A percentile compares a stretch with the other conserved stretches of the same genome.
These are phyloP conservation scores for Cryptococcus sp. DNA, from an alignment of 1,284 basidiomycete species.

Conservation along the genomic window DNA sequence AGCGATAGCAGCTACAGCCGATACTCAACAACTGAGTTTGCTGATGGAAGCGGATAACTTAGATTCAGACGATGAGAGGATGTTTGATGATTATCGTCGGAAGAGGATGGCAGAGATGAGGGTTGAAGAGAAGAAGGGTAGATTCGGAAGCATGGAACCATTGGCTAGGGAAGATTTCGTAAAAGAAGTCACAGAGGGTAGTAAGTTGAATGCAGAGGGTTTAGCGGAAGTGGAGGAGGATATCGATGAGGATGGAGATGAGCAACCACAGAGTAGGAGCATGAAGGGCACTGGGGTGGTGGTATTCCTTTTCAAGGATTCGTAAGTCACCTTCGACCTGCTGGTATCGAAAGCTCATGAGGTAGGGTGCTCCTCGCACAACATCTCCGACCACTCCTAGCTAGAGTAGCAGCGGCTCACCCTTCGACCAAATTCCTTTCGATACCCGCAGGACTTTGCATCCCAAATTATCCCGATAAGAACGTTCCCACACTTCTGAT, in stretches of 20 bases:
- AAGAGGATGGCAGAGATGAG: constrained; percentile 66
- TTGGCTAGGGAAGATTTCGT: constrained; percentile 93
- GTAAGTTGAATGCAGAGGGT: constrained; percentile 63
- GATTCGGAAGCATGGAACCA: constrained; percentile 82
- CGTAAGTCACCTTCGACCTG: constrained; percentile 41
- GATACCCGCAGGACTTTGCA: constrained; percentile 92
- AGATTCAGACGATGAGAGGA: constrained; percentile 72
- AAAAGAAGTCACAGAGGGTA: constrained; percentile 89
- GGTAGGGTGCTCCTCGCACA: constrained; percentile 72
- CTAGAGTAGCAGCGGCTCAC: constrained; percentile 70
- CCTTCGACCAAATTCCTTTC: constrained; percentile 93
- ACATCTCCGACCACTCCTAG: constrained; percentile 67
- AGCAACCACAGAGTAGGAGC: constrained; percentile 29
- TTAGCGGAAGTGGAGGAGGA: constrained; percentile 44
- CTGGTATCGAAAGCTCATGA: neutral
- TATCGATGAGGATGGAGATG: constrained; percentile 33
- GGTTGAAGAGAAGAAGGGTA: constrained; percentile 59
- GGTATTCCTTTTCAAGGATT: constrained; percentile 55
- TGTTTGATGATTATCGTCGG: constrained; percentile 65
- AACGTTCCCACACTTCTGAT: constrained; percentile 89
- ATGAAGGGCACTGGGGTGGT: constrained; percentile 55
- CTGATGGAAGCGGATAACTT: constrained; percentile 63
- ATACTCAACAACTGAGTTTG: constrained; percentile 60
- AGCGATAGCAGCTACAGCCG: constrained; percentile 51
- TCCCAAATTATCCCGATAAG: constrained; percentile 88